Evolutionary conservation across 129 eudicot genomes (phyloP).

Genomic region (Chrysanthemum seticuspe): DNA sequence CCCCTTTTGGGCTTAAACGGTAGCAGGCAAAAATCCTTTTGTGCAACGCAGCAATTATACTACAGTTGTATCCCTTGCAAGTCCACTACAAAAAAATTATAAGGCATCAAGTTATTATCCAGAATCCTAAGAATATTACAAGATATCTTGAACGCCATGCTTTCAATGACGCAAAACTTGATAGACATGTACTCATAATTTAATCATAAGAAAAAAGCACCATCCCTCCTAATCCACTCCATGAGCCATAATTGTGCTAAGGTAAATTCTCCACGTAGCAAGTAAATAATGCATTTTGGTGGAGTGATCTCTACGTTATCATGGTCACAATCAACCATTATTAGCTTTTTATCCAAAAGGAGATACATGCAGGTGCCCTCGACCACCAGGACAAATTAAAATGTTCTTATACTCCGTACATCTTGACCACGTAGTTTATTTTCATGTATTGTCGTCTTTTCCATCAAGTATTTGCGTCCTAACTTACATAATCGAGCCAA

Average conservation of each 20-base stretch:
- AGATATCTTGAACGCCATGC: neutral
- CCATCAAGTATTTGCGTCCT: neutral
- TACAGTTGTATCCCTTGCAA: neutral
- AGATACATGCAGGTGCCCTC: conserved; percentile 7
- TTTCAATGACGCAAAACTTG: conserved; percentile 8
- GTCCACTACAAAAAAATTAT: no score
- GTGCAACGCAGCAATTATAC: neutral
- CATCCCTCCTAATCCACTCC: neutral
- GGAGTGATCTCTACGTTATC: conserved; percentile 13
- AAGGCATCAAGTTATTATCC: neutral
- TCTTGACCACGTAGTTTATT: conserved; percentile 8
- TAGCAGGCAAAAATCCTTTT: no score
- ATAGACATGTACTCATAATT: neutral
- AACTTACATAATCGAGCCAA: neutral
- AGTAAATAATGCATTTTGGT: neutral
- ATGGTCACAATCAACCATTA: conserved; percentile 17
- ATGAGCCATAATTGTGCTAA: conserved; percentile 22
- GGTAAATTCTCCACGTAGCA: conserved; percentile 7
- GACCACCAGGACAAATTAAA: neutral
- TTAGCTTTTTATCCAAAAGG: conserved; percentile 17
- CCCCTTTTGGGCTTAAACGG: no score
- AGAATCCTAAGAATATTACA: neutral
- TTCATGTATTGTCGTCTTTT: neutral
- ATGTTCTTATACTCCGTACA: neutral
- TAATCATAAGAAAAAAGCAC: neutral